Evolutionary conservation across 2,329 filamentous ascomycete species (phyloP), one percentile per base, ranked within the genome.

Genomic region (Thermothelomyces thermophilus): DNA sequence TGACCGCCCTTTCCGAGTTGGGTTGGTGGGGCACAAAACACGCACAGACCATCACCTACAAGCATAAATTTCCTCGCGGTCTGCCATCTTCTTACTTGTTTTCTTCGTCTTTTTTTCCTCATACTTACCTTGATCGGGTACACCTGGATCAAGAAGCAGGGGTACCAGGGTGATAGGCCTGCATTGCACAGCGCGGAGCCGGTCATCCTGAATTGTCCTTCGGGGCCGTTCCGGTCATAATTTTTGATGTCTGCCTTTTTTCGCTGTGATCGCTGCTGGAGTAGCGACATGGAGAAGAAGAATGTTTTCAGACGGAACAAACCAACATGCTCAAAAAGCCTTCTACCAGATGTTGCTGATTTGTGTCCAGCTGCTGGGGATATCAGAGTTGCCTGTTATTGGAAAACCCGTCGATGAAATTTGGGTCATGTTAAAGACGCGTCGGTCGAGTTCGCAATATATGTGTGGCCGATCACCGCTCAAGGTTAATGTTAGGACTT

Each of bases 131-230:
- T 58, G 57, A 57, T 56, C 46, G 51, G 48, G 41, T 52, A 40
- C 47, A 37, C 48, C 50, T 51, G 39, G 41, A 56, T 60, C 58
- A 60, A 31, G 55, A 60, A 60, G 24, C 46, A 53, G 47, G 50
- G 19, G 50, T 41, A 54, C 49, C 49, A 57, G 42, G 28, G 48
- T 42, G 58, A 53, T 51, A 51, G 55, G 51, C 58, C 56, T 58
- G 56, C 58, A 60, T 60, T 60, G 58, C 58, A 60, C 58, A 56
- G 48, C 58, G 58, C 48, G 58, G 58, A 51, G 56, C 53, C 50
- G n/a, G 45, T 53, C 45, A 40, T 35, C 34, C 48, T 57, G 55
- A 53, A 60, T 60, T 60, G 56, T 57, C 56, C 56, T 60, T 60
- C 58, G 58, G 58, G 58, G 55, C 56, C 58, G 58, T 60, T 54